A percentile compares a stretch with the other conserved stretches of the same genome.
Evolutionary conservation across 805 yeast genomes (phyloP).

Genomic region (Ogataea pini): DNA sequence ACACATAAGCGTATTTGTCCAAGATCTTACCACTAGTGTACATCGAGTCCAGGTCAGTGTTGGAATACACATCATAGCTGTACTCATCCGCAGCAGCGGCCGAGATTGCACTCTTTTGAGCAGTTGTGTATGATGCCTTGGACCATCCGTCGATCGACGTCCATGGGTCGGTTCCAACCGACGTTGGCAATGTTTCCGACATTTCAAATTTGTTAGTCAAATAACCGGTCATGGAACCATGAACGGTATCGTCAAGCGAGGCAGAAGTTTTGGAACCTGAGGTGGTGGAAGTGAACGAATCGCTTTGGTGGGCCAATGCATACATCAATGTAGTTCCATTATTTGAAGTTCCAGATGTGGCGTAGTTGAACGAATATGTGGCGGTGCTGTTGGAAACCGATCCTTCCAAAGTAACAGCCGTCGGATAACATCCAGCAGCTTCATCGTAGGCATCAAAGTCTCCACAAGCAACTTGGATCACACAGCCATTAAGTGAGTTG

Average conservation of each 20-base stretch:
- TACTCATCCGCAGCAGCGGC: constrained; percentile 41
- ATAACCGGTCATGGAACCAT: constrained; percentile 50
- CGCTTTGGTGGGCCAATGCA: constrained; percentile 55
- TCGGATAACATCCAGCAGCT: constrained; percentile 64
- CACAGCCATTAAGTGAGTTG: constrained; percentile 46
- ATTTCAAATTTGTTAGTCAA: constrained; percentile 42
- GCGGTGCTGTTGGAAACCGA: constrained; percentile 38
- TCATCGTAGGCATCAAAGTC: constrained; percentile 49
- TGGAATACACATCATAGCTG: constrained; percentile 43
- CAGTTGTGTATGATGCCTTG: constrained; percentile 22
- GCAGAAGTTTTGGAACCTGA: constrained; percentile 36
- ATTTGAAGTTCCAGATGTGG: constrained; percentile 46
- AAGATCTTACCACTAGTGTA: constrained; percentile 84
- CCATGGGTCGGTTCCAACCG: constrained; percentile 57
- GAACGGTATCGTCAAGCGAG: constrained; percentile 48
- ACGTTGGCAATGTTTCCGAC: constrained; percentile 44
- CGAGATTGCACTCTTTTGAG: constrained; percentile 25
- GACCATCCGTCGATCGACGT: constrained; percentile 42
- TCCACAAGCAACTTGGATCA: constrained; percentile 61
- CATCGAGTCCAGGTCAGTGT: constrained; percentile 49
- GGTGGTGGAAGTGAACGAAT: constrained; percentile 36
- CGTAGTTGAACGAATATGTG: constrained; percentile 46
- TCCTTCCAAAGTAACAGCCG: constrained; percentile 47
- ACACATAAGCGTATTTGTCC: constrained; percentile 84
- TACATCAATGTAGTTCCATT: constrained; percentile 46